Base-by-base conservation (phyloP, 2,329 filamentous ascomycete genomes). In the Aspergillus sp. region DNA sequence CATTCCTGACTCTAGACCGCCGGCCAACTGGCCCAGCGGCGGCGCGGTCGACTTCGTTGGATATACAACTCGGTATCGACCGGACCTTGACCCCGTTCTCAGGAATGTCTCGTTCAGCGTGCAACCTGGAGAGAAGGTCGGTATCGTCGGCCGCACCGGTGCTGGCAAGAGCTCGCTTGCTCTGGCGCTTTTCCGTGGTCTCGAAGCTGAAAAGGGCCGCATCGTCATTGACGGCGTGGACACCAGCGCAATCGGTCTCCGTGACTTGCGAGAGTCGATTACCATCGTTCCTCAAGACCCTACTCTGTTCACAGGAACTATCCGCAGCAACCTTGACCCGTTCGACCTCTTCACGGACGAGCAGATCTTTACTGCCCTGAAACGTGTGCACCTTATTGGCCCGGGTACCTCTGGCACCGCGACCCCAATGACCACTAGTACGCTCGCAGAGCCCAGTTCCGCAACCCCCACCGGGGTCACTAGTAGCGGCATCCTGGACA, bases 211-310 rank as follows among this genome's bases (percentile, higher is more conserved):
- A 69, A 84, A 87, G 66, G 95, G 95, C 69, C 91, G 90, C 74
- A 97, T 99, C 63, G 72, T 96, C 19, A 91, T 99, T 57, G 95
- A 99, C 67, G 90, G 89, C 64, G 80, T 99, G n/a, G 91, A 98
- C 70, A 92, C 98, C 71, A 89, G 91, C 54, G 81, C 84, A 63
- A 97, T 99, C 65, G 95, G 95, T 6, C 85, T 99, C n/a, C 90
- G 91, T 65, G 94, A 98, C 77, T 82, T 99, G 69, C 90, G 95
- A 58, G 90, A 96, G 78, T 89, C 91, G 50, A 96, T 99, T 69
- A 97, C 96, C 0, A 98, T 99, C 77, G 95, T 99, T 59, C 95
- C 95, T 28, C 95, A 99, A 80, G 95, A 99, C 73, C 95, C 57
- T 0, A 98, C 94, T 0, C 83, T 98, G 0, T 98, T 98, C 78